Percentiles rank a stretch among this genome's conserved stretches.
These are phyloP conservation scores for Corylus heterophylla DNA, from an alignment of 306 rosid species.

Conservation along the genomic window DNA sequence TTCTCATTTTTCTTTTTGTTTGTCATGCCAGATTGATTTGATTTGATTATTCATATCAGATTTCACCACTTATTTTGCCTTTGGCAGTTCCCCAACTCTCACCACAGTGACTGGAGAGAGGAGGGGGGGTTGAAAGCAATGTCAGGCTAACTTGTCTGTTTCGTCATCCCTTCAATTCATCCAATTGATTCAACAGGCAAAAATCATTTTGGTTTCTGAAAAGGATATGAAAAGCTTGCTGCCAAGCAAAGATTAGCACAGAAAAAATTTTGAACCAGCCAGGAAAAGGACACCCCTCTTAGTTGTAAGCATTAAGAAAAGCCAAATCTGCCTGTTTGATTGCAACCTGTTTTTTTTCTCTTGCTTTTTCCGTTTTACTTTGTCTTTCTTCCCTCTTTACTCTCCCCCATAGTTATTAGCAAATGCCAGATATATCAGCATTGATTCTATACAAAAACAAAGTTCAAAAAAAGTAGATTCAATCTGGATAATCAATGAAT, in stretches of 20 bases:
- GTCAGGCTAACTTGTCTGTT: conserved; percentile 9
- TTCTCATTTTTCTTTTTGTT: not conserved
- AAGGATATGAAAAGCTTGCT: conserved; percentile 5
- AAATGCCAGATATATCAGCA: not conserved
- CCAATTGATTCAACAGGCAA: not conserved
- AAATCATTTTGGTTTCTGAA: not conserved
- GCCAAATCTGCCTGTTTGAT: not conserved
- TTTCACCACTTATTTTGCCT: conserved; percentile 15
- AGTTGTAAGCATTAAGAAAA: not conserved
- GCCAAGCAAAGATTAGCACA: not conserved
- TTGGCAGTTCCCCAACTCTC: not conserved
- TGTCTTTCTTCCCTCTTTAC: not conserved
- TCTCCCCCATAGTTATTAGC: not conserved
- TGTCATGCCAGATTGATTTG: conserved; percentile 16
- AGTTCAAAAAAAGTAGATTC: not conserved
- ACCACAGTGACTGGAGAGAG: not conserved
- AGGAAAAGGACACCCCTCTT: not conserved
- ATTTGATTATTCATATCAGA: conserved; percentile 21
- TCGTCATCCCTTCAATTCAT: not conserved
- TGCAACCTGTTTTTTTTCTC: not conserved
- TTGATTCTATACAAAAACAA: not conserved
- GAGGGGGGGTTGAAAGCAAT: conserved; percentile 19
- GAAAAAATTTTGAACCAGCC: not conserved
- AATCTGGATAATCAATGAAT: not conserved
- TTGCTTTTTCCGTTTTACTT: not conserved